Evolutionary conservation across 2,329 filamentous ascomycete species (phyloP).

Genomic region (Bisporella sp.): DNA sequence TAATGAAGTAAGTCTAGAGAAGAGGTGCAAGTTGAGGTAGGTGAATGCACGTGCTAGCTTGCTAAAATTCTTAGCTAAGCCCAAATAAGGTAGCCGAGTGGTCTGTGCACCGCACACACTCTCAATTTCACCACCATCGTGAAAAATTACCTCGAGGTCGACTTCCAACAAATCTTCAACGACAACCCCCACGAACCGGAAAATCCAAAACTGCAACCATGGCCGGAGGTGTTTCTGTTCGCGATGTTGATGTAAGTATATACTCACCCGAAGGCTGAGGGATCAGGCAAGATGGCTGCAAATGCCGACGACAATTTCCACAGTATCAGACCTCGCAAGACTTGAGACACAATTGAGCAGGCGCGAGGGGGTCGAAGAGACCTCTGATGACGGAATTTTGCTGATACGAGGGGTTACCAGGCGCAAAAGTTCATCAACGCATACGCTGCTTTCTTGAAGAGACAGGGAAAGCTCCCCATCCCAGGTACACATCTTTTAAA

Average conservation of each 20-base stretch:
- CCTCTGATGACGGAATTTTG: conserved; percentile 68
- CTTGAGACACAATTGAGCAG: conserved; percentile 45
- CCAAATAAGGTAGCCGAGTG: too few species aligned
- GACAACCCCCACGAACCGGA: conserved; percentile 15
- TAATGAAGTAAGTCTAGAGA: too few species aligned
- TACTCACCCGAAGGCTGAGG: conserved; percentile 17
- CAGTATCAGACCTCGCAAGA: conserved; percentile 4
- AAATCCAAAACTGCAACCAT: conserved; percentile 56
- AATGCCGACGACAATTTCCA: conserved; percentile 12
- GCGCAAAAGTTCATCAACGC: conserved; percentile 84
- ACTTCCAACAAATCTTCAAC: not conserved
- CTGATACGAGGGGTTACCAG: conserved; percentile 53
- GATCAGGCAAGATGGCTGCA: conserved; percentile 4
- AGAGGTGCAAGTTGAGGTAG: too few species aligned
- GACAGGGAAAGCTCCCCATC: conserved; percentile 87
- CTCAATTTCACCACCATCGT: too few species aligned
- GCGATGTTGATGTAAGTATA: conserved; percentile 75
- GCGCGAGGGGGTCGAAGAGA: conserved; percentile 66
- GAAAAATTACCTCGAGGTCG: too few species aligned
- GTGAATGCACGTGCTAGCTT: too few species aligned
- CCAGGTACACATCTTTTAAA: conserved; percentile 60
- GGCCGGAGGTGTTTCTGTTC: conserved; percentile 72
- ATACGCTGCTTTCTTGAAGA: conserved; percentile 87
- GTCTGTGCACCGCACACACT: too few species aligned
- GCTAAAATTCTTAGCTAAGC: too few species aligned